Evolutionary conservation across 257 asterid genomes (phyloP).

Genomic region (Primulina tabacum): DNA sequence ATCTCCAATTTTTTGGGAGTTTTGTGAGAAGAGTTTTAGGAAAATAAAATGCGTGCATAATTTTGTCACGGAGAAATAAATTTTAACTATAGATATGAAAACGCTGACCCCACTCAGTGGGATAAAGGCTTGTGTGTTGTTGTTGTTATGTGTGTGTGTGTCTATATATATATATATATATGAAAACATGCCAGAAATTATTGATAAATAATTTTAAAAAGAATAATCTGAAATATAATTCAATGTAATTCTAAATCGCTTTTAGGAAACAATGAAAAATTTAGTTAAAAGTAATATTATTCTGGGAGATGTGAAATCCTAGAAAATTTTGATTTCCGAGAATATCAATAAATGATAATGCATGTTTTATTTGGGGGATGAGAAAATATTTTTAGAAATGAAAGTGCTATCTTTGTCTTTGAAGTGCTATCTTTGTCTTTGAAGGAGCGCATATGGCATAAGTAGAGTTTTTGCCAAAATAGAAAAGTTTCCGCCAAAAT

Average conservation of each 20-base stretch:
- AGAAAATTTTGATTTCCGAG: background rate
- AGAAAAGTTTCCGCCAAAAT: no score
- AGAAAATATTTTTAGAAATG: background rate
- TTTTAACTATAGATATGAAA: no score
- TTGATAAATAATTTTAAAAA: no score
- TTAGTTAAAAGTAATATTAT: no score
- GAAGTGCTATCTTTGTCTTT: constrained; percentile 27
- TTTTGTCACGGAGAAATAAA: no score
- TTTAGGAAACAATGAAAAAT: background rate
- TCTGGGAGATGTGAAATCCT: background rate
- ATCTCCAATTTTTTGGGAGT: background rate
- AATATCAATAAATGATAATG: background rate
- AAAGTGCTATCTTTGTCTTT: constrained; percentile 4
- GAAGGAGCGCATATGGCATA: constrained; percentile 69
- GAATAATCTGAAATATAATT: background rate
- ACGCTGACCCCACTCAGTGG: no score
- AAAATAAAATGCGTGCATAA: background rate
- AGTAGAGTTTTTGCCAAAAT: no score
- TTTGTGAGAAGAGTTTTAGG: background rate
- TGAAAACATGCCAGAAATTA: background rate
- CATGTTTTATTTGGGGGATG: background rate
- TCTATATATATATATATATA: no score
- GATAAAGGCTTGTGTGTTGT: no score
- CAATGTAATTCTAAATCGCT: background rate
- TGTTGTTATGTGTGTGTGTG: no score